Conservation (phyloP, 1,284 basidiomycete genomes). For the Microbotryum lychnidis-dioicae region DNA sequence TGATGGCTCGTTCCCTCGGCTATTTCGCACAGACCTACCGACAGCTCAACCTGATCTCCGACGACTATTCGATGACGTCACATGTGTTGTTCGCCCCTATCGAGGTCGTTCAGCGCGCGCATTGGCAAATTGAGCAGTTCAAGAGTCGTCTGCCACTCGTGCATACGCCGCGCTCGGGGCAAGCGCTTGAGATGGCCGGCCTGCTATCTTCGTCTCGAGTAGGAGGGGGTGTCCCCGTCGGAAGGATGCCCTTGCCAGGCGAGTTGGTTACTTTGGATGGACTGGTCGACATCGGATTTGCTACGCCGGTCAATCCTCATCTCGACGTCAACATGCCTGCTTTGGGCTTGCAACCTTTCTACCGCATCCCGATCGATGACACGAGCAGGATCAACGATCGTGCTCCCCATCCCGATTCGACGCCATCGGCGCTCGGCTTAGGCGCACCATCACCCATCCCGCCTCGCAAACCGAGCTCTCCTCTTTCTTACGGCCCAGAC, state of each 20-base stretch:
- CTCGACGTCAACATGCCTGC: background rate
- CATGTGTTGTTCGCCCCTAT: constrained; percentile 61
- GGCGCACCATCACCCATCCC: background rate
- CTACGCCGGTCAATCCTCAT: background rate
- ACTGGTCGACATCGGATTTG: background rate
- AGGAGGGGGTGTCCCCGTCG: background rate
- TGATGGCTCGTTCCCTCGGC: background rate
- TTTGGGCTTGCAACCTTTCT: constrained; percentile 45
- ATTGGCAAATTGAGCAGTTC: constrained; percentile 54
- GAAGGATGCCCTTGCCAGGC: background rate
- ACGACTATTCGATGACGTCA: constrained; percentile 62
- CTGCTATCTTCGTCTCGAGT: background rate
- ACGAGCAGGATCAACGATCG: constrained; percentile 72
- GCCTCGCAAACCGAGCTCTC: constrained; percentile 31
- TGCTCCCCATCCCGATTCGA: constrained; percentile 33
- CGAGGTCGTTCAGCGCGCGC: constrained; percentile 59
- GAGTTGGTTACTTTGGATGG: background rate
- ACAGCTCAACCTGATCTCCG: constrained; percentile 62
- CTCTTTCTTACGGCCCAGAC: constrained; percentile 33
- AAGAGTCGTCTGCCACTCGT: background rate
- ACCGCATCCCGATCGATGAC: constrained; percentile 63
- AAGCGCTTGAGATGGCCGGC: background rate
- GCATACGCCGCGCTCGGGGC: background rate
- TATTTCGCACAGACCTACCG: constrained; percentile 53
- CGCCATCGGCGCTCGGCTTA: background rate